Conservation (phyloP, 192 early-diverging fungal genomes). For the Mortierella claussenii region DNA sequence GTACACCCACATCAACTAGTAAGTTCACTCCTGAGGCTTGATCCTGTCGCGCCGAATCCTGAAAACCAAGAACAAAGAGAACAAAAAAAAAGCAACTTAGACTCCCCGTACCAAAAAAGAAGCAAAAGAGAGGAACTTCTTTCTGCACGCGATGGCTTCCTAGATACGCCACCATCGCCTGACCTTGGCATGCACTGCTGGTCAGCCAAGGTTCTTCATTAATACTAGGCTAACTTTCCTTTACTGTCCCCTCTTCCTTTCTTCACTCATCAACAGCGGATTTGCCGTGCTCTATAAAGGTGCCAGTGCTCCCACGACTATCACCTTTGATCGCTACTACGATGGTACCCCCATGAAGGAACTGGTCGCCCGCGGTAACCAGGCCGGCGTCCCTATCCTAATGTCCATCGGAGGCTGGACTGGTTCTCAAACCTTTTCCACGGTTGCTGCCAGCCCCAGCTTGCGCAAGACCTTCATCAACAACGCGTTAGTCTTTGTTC, state of each 20-base stretch:
- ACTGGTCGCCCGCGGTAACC: conserved; percentile 27
- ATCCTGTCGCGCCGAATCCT: neutral
- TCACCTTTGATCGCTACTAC: conserved; percentile 44
- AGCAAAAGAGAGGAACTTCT: too few relatives aligned
- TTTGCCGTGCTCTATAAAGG: conserved; percentile 35
- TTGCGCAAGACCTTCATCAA: conserved; percentile 64
- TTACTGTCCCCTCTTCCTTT: neutral
- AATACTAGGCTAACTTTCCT: neutral
- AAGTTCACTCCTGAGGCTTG: too few relatives aligned
- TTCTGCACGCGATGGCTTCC: too few relatives aligned
- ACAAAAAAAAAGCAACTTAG: neutral
- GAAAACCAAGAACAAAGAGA: neutral
- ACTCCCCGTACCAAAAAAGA: too few relatives aligned
- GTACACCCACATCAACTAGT: conserved; percentile 52
- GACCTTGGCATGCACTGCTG: too few relatives aligned
- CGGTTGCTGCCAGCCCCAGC: conserved; percentile 57
- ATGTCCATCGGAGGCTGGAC: conserved; percentile 81
- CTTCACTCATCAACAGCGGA: conserved; percentile 5
- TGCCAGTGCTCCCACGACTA: conserved; percentile 5
- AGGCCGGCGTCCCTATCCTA: conserved; percentile 48
- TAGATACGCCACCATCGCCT: too few relatives aligned
- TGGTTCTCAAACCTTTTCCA: conserved; percentile 71
- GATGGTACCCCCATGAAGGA: conserved; percentile 24
- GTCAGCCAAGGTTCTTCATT: too few relatives aligned
- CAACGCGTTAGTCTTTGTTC: conserved; percentile 58